These are phyloP conservation scores for Eustoma russellianum DNA, from an alignment of 257 asterid species.

Conservation along the genomic window DNA sequence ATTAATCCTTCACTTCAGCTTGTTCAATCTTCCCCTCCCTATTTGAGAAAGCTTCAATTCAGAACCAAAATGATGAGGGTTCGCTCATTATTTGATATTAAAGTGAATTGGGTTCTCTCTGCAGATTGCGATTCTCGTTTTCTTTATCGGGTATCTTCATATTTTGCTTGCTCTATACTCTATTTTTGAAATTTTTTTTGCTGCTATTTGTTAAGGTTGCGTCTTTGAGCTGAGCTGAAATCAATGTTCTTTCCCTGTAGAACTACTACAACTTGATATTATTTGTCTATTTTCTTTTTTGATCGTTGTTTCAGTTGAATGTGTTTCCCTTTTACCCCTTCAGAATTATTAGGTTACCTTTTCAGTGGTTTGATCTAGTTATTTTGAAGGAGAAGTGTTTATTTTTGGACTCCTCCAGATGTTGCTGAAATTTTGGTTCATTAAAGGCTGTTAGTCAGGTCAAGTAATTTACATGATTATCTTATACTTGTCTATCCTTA, in stretches of 20 bases:
- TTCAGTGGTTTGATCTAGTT: too few species aligned
- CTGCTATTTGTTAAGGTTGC: background rate
- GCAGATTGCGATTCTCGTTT: slow-evolving; percentile 80
- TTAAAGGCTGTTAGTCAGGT: too few species aligned
- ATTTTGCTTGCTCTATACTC: background rate
- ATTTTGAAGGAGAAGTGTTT: too few species aligned
- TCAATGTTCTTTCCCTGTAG: background rate
- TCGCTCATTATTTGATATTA: slow-evolving; percentile 65
- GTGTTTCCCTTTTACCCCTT: too few species aligned
- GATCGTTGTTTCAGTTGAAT: background rate
- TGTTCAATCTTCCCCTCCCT: slow-evolving; percentile 18
- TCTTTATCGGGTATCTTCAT: slow-evolving; percentile 61
- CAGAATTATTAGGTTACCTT: too few species aligned
- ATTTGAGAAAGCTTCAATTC: slow-evolving; percentile 12
- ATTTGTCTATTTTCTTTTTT: background rate
- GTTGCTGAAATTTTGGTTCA: too few species aligned
- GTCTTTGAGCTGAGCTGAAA: background rate
- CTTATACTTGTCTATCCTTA: too few species aligned
- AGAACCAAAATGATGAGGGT: slow-evolving; percentile 38
- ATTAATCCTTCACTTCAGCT: slow-evolving; percentile 24
- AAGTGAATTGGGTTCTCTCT: slow-evolving; percentile 60
- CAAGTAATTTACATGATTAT: too few species aligned
- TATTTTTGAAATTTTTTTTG: background rate
- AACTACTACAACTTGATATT: background rate
- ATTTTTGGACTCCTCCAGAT: too few species aligned